Evolutionary conservation across 768 basidiomycete genomes (phyloP).

Genomic region (Termitomyces sp.): DNA sequence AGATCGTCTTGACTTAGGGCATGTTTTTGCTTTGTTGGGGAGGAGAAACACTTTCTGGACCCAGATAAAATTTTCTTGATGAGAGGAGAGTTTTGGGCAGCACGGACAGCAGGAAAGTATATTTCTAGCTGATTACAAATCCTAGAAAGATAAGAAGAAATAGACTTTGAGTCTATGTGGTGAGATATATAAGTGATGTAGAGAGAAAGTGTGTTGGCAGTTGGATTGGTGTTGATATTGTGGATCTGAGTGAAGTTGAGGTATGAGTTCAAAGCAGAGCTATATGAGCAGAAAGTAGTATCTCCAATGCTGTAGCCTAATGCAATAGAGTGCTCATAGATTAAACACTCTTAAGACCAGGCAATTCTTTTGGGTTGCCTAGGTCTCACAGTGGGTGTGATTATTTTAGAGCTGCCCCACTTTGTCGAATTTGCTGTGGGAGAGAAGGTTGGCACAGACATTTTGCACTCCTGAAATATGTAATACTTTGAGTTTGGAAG

Average conservation of each 20-base stretch:
- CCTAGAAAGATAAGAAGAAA: conserved; percentile 30
- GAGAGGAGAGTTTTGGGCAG: conserved; percentile 4
- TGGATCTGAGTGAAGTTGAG: too few species aligned
- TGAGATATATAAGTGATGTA: conserved; percentile 31
- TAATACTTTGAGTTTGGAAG: too few species aligned
- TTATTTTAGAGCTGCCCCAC: too few species aligned
- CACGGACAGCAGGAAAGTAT: too few species aligned
- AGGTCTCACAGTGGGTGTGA: too few species aligned
- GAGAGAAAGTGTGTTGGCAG: conserved; percentile 32
- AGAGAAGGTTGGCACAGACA: too few species aligned
- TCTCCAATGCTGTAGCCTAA: too few species aligned
- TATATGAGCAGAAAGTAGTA: too few species aligned
- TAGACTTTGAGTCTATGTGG: conserved; percentile 27
- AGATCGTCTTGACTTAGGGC: neutral
- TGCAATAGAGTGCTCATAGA: conserved; percentile 15
- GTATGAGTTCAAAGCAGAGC: too few species aligned
- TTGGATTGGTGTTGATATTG: too few species aligned
- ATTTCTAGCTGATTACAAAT: conserved; percentile 34
- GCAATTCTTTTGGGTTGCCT: conserved; percentile 27
- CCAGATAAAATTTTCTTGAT: neutral
- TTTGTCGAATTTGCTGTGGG: too few species aligned
- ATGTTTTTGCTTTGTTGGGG: neutral
- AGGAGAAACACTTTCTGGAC: neutral
- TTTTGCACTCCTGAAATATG: too few species aligned
- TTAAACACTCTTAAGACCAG: conserved; percentile 20